Evolutionary conservation across 2,329 filamentous ascomycete species (phyloP), one percentile per base, ranked within the genome.

Genomic region (Colletotrichum tofieldiae): DNA sequence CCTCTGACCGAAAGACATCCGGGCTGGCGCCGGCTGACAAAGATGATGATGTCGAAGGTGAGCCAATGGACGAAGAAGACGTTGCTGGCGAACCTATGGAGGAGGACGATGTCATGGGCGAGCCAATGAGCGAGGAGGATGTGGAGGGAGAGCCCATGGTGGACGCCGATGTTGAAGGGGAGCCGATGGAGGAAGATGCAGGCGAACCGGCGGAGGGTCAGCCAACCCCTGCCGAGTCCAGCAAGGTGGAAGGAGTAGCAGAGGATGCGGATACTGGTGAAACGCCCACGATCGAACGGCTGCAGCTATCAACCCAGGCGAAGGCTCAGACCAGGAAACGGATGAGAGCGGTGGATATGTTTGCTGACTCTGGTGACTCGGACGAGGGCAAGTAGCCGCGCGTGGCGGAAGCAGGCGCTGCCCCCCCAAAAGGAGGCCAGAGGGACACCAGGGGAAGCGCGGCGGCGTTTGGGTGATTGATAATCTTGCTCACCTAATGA

Each of bases 321-420:
- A 70, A 74, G 67, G 77, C 76, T 58, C 82, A 80, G 69, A 78
- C 85, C 75, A 85, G 89, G 76, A 92, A 89, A 78, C 88, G 93
- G 73, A 92, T 94, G 81, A 91, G 91, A 76, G 93, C 94, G 5
- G 93, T 93, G 76, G 94, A 96, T 79, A 95, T 96, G 93, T 97
- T 96, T 88, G 93, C 93, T 14, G 93, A 93, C 80, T 93, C 92
- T 5, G 93, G 93, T 75, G 88, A 81, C 51, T 84, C 81, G 39
- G 83, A 84, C n/a, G 79, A 76, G 37, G 77, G 75, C 52, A 75
- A 76, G 65, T 79, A 70, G 56, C 39, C 32, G 45, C 47, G 35
- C 55, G 65, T 52, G 45, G 65, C 52, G 54, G 54, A 65, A 32
- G 29, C 14, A 67, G 54, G 55, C 39, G 55, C 35, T 58, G 32